phyloP scores from a whole-genome alignment of 805 yeast species.

The Metschnikowia noctiluminum region DNA sequence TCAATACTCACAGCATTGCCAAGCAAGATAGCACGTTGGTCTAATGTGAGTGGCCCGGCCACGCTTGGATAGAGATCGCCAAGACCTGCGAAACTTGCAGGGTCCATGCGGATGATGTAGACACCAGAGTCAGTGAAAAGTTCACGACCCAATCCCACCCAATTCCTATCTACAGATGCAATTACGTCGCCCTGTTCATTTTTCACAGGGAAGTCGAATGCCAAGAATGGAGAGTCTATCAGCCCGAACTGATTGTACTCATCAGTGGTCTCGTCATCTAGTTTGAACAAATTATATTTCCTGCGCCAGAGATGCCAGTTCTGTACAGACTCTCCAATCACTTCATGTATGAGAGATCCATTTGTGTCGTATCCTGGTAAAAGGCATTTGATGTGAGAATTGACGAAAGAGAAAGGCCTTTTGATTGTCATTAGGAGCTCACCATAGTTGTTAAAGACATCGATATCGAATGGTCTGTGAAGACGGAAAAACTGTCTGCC shows the following conservation, averaged over 20 bases:
- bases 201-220: slow-evolving; percentile 79
- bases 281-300: slow-evolving; percentile 71
- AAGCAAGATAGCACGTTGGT: slow-evolving; percentile 80
- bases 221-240: slow-evolving; percentile 81
- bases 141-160: slow-evolving; percentile 94
- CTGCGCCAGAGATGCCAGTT: slow-evolving; percentile 96
- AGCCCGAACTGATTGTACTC: slow-evolving; percentile 76
- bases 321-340: slow-evolving; percentile 83
- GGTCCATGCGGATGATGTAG: slow-evolving; percentile 81
- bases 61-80: slow-evolving; percentile 49
- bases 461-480: slow-evolving; percentile 83
- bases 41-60: slow-evolving; percentile 58
- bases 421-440: slow-evolving; percentile 61
- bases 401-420: slow-evolving; percentile 84
- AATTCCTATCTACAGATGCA: slow-evolving; percentile 84
- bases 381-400: slow-evolving; percentile 77
- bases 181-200: slow-evolving; percentile 57
- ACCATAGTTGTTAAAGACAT: slow-evolving; percentile 63
- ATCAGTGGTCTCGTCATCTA: slow-evolving; percentile 38
- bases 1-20: slow-evolving; percentile 91
- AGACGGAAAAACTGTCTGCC: slow-evolving; percentile 78
- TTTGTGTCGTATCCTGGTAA: slow-evolving; percentile 50
- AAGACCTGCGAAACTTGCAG: slow-evolving; percentile 59
- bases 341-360: slow-evolving; percentile 39
- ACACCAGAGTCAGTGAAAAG: slow-evolving; percentile 93